A percentile compares a stretch with the other conserved stretches of the same genome.
These are phyloP conservation scores for Pestalotiopsis sp. DNA, from an alignment of 2,329 filamentous ascomycete species.

Conservation along the genomic window DNA sequence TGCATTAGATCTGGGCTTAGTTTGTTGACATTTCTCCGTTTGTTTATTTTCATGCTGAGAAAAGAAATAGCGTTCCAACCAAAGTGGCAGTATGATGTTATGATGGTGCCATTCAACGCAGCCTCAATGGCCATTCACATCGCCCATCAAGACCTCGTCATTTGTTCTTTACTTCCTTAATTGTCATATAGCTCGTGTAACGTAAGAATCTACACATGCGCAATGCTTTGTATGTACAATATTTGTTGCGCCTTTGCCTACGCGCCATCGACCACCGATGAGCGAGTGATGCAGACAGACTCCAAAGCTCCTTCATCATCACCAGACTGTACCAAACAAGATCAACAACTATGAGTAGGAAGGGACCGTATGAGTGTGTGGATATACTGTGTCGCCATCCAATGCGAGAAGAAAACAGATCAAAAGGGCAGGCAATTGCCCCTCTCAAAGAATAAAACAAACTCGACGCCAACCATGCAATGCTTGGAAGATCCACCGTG, in stretches of 20 bases:
- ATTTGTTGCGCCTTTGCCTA: not conserved
- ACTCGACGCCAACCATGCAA: slow-evolving; percentile 14
- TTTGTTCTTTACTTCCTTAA: not conserved
- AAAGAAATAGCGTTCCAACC: too few species aligned
- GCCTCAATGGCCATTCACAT: too few species aligned
- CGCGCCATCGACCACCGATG: not conserved
- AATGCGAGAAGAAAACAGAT: slow-evolving; percentile 7
- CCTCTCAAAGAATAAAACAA: not conserved
- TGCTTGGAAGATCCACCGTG: not conserved
- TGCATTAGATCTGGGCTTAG: too few species aligned
- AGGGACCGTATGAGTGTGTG: slow-evolving; percentile 1
- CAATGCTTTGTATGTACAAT: slow-evolving; percentile 13
- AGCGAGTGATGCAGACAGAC: not conserved
- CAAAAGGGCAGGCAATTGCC: not conserved
- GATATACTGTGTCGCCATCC: slow-evolving; percentile 7
- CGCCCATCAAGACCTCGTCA: too few species aligned
- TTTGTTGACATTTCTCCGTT: too few species aligned
- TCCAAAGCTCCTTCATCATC: not conserved
- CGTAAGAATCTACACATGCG: slow-evolving; percentile 12
- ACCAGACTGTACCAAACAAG: slow-evolving; percentile 7
- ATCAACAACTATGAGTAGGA: not conserved
- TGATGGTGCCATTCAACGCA: too few species aligned
- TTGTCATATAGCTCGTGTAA: slow-evolving; percentile 3
- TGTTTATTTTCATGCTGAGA: too few species aligned
- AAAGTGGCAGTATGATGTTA: too few species aligned